A percentile compares a stretch with the other conserved stretches of the same genome.
Evolutionary conservation across 176 grass and related monocot species (phyloP).

Genomic region (Aegilops speltoides): DNA sequence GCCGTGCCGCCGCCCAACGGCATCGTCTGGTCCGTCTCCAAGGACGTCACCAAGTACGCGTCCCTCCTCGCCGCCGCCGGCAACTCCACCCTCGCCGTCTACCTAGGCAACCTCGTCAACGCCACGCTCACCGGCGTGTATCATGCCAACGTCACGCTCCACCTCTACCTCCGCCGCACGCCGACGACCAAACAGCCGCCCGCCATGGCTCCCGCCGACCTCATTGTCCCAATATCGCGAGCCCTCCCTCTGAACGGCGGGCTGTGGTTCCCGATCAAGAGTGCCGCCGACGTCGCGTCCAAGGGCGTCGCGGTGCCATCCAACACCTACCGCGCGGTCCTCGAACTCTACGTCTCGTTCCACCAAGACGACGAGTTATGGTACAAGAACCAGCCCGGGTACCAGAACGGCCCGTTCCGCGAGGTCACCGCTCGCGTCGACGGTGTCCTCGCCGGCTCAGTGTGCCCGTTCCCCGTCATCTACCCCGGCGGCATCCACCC

Average conservation of each 20-base stretch:
- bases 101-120: conserved; percentile 58
- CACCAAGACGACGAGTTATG: conserved; percentile 74
- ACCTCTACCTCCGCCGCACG: conserved; percentile 39
- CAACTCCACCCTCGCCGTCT: conserved; percentile 44
- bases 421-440: conserved; percentile 68
- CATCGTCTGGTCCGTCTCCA: conserved; percentile 56
- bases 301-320: conserved; percentile 37
- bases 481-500: conserved; percentile 80
- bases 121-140: conserved; percentile 28
- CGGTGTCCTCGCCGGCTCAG: conserved; percentile 54
- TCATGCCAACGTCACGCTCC: too few relatives aligned
- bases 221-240: conserved; percentile 56
- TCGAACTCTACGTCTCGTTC: conserved; percentile 73
- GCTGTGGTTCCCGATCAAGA: conserved; percentile 69
- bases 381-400: conserved; percentile 70
- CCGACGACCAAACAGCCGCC: background rate
- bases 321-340: conserved; percentile 68
- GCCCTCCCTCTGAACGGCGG: conserved; percentile 56
- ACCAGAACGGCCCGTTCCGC: conserved; percentile 76
- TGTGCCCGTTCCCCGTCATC: conserved; percentile 88
- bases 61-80: conserved; percentile 44
- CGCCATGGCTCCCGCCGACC: conserved; percentile 36
- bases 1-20: conserved; percentile 51
- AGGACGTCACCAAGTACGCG: conserved; percentile 65
- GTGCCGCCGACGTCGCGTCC: conserved; percentile 51